phyloP scores from a whole-genome alignment of 1,139 yeast species.

The Yamadazyma oceani region DNA sequence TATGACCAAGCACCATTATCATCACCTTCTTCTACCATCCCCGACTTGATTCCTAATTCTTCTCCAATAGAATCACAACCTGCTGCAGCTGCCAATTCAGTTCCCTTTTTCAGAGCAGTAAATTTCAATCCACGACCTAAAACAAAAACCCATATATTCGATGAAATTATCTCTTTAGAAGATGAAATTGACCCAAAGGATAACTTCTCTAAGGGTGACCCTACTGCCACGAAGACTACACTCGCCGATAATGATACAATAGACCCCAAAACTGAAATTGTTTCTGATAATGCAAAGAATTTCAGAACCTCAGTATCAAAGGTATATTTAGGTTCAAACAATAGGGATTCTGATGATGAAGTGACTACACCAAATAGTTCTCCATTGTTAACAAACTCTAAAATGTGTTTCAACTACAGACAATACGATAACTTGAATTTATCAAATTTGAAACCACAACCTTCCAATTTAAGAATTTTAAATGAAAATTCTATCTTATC shows the following conservation, averaged over 20 bases:
- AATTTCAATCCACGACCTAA: conserved; percentile 36
- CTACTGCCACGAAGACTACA: conserved; percentile 2
- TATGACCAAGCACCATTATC: conserved; percentile 9
- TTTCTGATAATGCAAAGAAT: not conserved
- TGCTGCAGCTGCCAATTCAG: conserved; percentile 9
- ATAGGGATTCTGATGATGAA: conserved; percentile 21
- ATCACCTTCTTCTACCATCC: not conserved
- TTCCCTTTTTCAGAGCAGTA: conserved; percentile 44
- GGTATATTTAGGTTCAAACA: conserved; percentile 3
- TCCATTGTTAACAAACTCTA: conserved; percentile 21
- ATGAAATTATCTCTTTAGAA: conserved; percentile 39
- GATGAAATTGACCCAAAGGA: conserved; percentile 22
- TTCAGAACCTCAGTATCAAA: too few relatives aligned
- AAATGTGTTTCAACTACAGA: conserved; percentile 47
- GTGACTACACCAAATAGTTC: conserved; percentile 18
- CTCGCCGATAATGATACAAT: conserved; percentile 9
- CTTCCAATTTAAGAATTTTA: conserved; percentile 28
- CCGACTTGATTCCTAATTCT: not conserved
- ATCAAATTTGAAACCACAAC: conserved; percentile 30
- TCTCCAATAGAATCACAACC: conserved; percentile 1
- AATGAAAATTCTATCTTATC: conserved; percentile 47
- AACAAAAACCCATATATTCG: conserved; percentile 33
- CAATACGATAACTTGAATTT: conserved; percentile 46
- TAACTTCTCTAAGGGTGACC: conserved; percentile 4
- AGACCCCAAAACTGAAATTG: conserved; percentile 6